Percentiles rank a stretch among this genome's conserved stretches.
These are phyloP conservation scores for Yamadazyma trypodendri DNA, from an alignment of 1,139 yeast genomes.

Conservation along the genomic window DNA sequence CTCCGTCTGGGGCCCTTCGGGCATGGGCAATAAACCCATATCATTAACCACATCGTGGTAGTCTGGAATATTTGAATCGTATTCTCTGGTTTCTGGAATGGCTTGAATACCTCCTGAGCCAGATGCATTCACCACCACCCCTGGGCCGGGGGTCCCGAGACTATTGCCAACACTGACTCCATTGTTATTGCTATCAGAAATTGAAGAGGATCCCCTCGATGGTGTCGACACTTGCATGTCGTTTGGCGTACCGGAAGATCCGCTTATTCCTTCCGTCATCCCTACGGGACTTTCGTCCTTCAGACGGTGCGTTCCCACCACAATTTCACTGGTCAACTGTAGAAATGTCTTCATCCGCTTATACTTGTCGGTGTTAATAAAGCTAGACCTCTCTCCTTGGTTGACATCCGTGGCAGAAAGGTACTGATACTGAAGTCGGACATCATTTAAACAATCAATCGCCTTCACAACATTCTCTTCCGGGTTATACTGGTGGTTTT, in stretches of 20 bases:
- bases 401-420: conserved; percentile 22
- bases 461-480: conserved; percentile 4
- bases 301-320: conserved; percentile 74
- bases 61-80: conserved; percentile 19
- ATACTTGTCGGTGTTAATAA: conserved; percentile 74
- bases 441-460: conserved; percentile 15
- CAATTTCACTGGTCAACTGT: conserved; percentile 73
- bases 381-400: conserved; percentile 42
- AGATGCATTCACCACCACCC: too few species aligned
- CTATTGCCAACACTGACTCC: too few species aligned
- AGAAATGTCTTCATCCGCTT: conserved; percentile 74
- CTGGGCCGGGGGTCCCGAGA: too few species aligned
- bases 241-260: conserved; percentile 4
- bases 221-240: conserved; percentile 11
- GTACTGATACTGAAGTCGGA: conserved; percentile 34
- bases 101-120: not conserved
- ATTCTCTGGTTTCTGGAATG: conserved; percentile 4
- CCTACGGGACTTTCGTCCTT: conserved; percentile 1
- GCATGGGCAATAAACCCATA: conserved; percentile 17
- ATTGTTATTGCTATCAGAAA: too few species aligned
- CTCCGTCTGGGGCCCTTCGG: conserved; percentile 34
- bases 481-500: not conserved
- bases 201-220: conserved; percentile 23
- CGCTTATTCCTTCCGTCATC: not conserved
- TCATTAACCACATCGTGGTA: conserved; percentile 22